Evolutionary conservation across 768 basidiomycete genomes (phyloP), one percentile per base, ranked within the genome.

Genomic region (Lactarius deliciosus): DNA sequence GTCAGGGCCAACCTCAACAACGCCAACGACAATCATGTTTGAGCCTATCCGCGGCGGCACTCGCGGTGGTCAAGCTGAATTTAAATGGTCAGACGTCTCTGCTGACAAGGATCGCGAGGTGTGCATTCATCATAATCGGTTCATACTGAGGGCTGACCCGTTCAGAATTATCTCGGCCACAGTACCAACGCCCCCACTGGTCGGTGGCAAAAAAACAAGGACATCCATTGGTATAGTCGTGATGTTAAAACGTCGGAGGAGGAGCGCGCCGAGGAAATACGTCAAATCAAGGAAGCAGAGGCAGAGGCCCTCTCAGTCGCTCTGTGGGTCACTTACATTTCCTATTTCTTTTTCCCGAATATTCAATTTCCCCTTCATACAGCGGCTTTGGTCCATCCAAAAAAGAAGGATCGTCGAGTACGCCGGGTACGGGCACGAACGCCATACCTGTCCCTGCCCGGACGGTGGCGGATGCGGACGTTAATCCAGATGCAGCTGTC

Each of bases 151-250:
- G 11, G 13, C 45, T 54, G 30, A 58, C n/a, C 64, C 25, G 18
- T 28, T 15, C 73, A 98, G 90, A 89, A 97, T 78, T 98, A 98
- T 76, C 86, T 98, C 3, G 96, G 96, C 5, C 93, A 96, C 75
- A 92, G 92, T 61, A 86, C 97, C 78, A 96, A 96, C 73, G 96
- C 96, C 2, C 96, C 96, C 0, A 92, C 92, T 1, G 96, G 96
- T 1, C 82, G 96, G 57, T 98, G 96, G 96, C 96, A 97, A 78
- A 96, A 96, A 79, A 94, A 94, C 80, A 94, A 96, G 75, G 96
- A 98, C 73, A 79, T 98, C 18, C 95, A 96, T 73, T 98, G 96
- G 96, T 98, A 96, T 74, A 85, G 80, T 72, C 86, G 95, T 34
- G 92, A 94, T 5, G 32, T 68, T 40, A 72, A 74, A 1, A 69